Base-by-base conservation (phyloP, 805 yeast species). In the Phaffomyces thermotolerans region DNA sequence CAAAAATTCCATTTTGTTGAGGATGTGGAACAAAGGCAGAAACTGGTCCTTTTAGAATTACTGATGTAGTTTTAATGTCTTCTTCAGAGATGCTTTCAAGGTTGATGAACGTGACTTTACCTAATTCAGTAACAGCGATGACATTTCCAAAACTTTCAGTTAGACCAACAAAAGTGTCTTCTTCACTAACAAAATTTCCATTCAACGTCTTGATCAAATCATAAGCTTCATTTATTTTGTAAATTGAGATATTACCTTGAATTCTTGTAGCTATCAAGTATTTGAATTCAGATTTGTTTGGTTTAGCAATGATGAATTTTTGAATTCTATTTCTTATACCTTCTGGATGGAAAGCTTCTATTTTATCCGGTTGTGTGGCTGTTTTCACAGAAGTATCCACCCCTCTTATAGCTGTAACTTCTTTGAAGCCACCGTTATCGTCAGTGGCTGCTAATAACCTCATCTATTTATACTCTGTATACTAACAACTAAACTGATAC, bases 321-420 rank as follows among this genome's bases (percentile, higher is more conserved):
- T 68, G 66, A 25, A 72, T 65, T 41, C 64, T 62, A 33, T 58
- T 63, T 34, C 56, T 59, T 4, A 69, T 52, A 5, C 76, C 77
- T 39, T 68, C 62, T 6, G 62, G 58, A 39, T 71, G 63, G 41
- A 69, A 68, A 22, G 72, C 65, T 37, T 65, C 69, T 12, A 81
- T 68, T 18, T 75, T 64, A 40, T 68, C 71, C 1, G 95, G 95
- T 56, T 81, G 85, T 12, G 67, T 62, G 0, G 83, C 82, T 30
- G 75, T 74, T 55, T 81, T 79, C 35, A 71, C 68, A 6, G 96
- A 84, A 4, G 96, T 88, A 55, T 90, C 95, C 0, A 91, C 81
- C 0, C 90, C 91, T 41, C 72, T 66, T 17, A 66, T 59, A 52
- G 88, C 87, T 6, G 71, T 56, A 8, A 86, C 66, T 56, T 81